Base-by-base conservation (phyloP, 805 yeast species). In the Grigorovia transvaalensis region DNA sequence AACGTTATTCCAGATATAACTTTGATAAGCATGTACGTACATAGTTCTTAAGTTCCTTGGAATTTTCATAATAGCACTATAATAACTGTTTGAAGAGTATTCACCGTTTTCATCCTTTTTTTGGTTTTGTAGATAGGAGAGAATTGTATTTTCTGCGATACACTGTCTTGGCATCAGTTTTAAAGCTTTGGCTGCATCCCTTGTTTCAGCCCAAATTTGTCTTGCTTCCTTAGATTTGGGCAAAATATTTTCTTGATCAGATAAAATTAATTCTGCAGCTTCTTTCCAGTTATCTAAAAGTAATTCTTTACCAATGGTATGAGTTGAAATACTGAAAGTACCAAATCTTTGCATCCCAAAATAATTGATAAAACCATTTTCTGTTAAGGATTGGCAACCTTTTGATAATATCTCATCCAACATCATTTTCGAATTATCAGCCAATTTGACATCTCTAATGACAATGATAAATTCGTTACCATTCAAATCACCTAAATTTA, bases 291-390 rank as follows among this genome's bases (percentile, higher is more conserved):
- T 81, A 40, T 79, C 80, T 48, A 79, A 74, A 48, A 93, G 70
- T 29, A 91, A 73, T 55, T 76, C 76, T 55, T 79, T 79, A 48
- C 99, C 99, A 50, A 90, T 74, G 33, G 76, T 78, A 67, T 93
- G 97, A 0, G 99, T 90, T 2, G 98, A 88, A 30, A 89, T 76
- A 12, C 96, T 86, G 63, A 88, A 91, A 0, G 99, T 90, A 30
- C 99, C 99, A 66, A 93, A 93, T 63, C 99, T 75, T 72, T 93
- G 99, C 90, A 93, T 84, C n/a, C 99, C 99, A 66, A 78, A 93
- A 64, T 93, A 93, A 67, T 93, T 93, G 56, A 93, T 84, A 62
- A 88, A 93, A 0, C 99, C 99, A 30, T 76, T 73, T 1, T 72
- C 73, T 49, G 73, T 71, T 50, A 91, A 71, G 0, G 88, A 76